These are phyloP conservation scores for Fusarium nisikadoi DNA, from an alignment of 2,329 filamentous ascomycete species.

Conservation along the genomic window DNA sequence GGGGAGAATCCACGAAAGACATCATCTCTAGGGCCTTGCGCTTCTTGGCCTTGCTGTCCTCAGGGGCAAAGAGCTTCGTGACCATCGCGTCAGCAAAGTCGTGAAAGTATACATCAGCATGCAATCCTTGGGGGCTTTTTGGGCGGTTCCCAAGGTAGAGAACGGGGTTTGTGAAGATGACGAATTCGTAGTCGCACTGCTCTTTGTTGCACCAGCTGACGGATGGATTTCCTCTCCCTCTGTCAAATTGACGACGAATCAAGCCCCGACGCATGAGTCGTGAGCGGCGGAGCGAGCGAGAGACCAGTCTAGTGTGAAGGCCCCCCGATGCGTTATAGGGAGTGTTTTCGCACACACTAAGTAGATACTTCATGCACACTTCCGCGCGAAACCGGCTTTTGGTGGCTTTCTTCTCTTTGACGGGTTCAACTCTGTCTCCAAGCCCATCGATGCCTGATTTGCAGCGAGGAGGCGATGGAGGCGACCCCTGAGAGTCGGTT, in stretches of 20 bases:
- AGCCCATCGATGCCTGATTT: neutral
- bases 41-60: constrained; percentile 3
- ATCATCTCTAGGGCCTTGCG: constrained; percentile 29
- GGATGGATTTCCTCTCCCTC: constrained; percentile 32
- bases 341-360: neutral
- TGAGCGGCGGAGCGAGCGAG: constrained; percentile 21
- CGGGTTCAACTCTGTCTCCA: neutral
- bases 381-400: neutral
- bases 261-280: constrained; percentile 24
- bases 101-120: constrained; percentile 24
- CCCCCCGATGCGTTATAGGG: neutral
- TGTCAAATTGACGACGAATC: constrained; percentile 29
- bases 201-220: constrained; percentile 33
- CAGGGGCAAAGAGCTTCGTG: constrained; percentile 10
- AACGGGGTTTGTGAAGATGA: constrained; percentile 17
- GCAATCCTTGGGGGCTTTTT: constrained; percentile 7
- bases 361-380: neutral
- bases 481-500: neutral
- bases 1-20: constrained; percentile 43
- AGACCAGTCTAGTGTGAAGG: neutral
- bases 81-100: constrained; percentile 35
- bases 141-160: constrained; percentile 6
- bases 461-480: neutral
- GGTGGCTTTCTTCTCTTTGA: neutral
- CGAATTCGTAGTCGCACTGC: constrained; percentile 18